Conservation (phyloP, 106 monocot species). For the Hemerocallis citrina region DNA sequence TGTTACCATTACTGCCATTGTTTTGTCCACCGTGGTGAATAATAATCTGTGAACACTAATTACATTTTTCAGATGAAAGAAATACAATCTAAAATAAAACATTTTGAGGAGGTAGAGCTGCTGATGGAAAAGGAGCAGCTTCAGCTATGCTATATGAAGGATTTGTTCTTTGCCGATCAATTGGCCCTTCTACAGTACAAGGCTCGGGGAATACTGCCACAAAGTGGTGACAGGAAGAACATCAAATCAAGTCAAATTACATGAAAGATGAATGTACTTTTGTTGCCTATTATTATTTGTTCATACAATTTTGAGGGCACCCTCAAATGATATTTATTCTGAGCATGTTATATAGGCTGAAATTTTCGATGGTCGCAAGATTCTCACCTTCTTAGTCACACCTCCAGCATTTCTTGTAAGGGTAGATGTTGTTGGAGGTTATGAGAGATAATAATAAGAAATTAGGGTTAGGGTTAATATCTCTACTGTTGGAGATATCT, state of each 20-base stretch:
- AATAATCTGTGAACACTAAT: not conserved
- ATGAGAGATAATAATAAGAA: too few species aligned
- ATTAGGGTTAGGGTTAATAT: too few species aligned
- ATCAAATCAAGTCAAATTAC: not conserved
- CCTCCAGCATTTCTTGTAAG: too few species aligned
- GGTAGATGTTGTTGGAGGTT: too few species aligned
- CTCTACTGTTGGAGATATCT: too few species aligned
- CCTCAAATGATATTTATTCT: too few species aligned
- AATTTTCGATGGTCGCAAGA: too few species aligned
- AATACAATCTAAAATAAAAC: conserved; percentile 59
- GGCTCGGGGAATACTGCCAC: not conserved
- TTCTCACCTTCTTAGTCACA: too few species aligned
- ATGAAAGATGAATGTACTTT: not conserved
- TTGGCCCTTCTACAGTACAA: conserved; percentile 35
- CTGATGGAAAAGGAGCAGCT: conserved; percentile 70
- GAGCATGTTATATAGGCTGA: too few species aligned
- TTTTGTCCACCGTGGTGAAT: not conserved
- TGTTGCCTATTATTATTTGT: too few species aligned
- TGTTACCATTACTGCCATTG: not conserved
- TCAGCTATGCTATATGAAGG: conserved; percentile 43
- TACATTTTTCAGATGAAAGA: conserved; percentile 66
- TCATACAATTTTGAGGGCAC: too few species aligned
- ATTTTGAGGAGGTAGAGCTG: conserved; percentile 62
- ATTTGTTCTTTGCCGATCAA: conserved; percentile 64
- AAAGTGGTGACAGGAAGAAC: conserved; percentile 1